Percentiles rank a stretch among this genome's conserved stretches.
Evolutionary conservation across 2,329 filamentous ascomycete species (phyloP).

Genomic region (Beauveria brongniartii): DNA sequence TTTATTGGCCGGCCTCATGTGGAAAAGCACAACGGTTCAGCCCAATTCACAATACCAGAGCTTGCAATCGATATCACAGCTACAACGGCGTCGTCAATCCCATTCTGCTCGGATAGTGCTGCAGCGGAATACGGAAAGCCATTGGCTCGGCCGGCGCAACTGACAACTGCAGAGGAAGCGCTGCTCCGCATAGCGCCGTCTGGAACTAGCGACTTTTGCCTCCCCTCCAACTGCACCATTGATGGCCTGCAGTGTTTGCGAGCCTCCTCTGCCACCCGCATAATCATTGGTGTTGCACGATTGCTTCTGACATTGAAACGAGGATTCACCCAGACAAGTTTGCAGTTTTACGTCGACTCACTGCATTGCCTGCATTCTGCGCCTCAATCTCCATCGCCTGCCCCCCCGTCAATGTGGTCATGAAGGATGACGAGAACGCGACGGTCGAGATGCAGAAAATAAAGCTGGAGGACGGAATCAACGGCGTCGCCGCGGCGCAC

Average conservation of each 20-base stretch:
- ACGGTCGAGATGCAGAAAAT: conserved; percentile 22
- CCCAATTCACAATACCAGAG: background rate
- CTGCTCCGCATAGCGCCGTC: conserved; percentile 8
- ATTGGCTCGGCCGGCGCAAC: background rate
- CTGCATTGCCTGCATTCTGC: background rate
- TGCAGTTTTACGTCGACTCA: background rate
- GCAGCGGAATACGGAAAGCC: background rate
- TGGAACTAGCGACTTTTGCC: conserved; percentile 7
- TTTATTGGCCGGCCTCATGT: background rate
- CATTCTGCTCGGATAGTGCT: background rate
- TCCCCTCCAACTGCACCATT: conserved; percentile 5
- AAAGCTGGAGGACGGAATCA: conserved; percentile 25
- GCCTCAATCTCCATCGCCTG: background rate
- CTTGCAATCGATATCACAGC: background rate
- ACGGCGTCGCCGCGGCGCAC: conserved; percentile 14
- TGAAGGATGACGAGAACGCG: conserved; percentile 19
- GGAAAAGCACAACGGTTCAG: background rate
- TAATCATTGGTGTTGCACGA: background rate
- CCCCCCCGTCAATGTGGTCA: conserved; percentile 9
- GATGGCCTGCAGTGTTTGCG: background rate
- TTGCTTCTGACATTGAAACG: background rate
- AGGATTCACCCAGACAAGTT: background rate
- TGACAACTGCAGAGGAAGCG: background rate
- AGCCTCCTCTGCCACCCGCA: background rate
- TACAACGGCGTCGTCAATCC: background rate